Percentiles rank a stretch among this genome's conserved stretches.
Conservation (phyloP, 768 basidiomycete species). For the Coprinopsis strossmayeri region DNA sequence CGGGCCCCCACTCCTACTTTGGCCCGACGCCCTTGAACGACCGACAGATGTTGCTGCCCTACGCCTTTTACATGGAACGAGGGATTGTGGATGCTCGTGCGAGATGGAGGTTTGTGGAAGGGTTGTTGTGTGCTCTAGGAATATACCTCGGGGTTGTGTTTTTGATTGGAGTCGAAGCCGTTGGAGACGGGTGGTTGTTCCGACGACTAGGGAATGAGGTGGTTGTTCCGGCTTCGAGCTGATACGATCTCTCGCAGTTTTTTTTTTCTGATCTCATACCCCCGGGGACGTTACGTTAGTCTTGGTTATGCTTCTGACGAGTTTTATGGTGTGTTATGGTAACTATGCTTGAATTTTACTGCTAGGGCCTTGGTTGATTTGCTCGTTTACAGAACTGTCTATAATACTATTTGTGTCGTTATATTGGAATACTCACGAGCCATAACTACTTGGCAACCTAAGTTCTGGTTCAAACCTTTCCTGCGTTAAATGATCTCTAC, state of each 20-base stretch:
- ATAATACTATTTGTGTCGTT: too few species aligned
- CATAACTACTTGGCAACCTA: too few species aligned
- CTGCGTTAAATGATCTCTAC: too few species aligned
- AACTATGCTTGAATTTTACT: too few species aligned
- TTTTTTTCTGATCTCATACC: too few species aligned
- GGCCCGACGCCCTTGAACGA: slow-evolving; percentile 33
- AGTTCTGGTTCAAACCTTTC: too few species aligned
- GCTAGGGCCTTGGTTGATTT: too few species aligned
- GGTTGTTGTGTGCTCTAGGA: slow-evolving; percentile 23
- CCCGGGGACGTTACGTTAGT: too few species aligned
- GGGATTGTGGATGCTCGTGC: slow-evolving; percentile 30
- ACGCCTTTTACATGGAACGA: slow-evolving; percentile 31
- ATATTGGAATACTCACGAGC: too few species aligned
- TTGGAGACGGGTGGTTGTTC: slow-evolving; percentile 15
- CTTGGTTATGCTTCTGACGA: too few species aligned
- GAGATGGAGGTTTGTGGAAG: slow-evolving; percentile 28
- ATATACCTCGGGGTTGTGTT: slow-evolving; percentile 22
- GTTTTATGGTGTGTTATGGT: too few species aligned
- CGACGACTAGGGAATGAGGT: neutral
- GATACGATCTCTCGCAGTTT: neutral
- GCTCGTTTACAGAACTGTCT: too few species aligned
- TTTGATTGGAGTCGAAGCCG: slow-evolving; percentile 21
- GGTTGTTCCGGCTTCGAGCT: neutral
- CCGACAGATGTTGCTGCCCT: slow-evolving; percentile 26
- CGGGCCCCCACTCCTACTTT: slow-evolving; percentile 17